These are phyloP conservation scores for Kondoa malvinella DNA, from an alignment of 768 basidiomycete genomes.

Conservation along the genomic window DNA sequence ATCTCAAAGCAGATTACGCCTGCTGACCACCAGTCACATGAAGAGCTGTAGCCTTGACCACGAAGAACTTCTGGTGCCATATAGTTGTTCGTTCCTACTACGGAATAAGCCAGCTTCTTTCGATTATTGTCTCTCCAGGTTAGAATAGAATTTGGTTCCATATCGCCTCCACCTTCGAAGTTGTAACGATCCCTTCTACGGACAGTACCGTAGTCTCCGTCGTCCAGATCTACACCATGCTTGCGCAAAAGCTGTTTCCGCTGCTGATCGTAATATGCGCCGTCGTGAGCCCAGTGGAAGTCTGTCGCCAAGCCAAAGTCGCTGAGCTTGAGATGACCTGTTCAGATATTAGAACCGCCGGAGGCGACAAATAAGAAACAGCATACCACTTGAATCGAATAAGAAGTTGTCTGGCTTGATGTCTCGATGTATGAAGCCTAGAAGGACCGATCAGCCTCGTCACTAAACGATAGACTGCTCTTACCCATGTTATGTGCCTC, in stretches of 20 bases:
- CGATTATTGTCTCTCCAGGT: constrained; percentile 92
- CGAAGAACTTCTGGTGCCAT: constrained; percentile 34
- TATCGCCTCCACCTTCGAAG: constrained; percentile 52
- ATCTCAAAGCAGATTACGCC: constrained; percentile 92
- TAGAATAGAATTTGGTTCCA: constrained; percentile 45
- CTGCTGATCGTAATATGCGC: constrained; percentile 69
- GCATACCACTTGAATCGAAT: constrained; percentile 52
- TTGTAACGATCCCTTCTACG: constrained; percentile 29
- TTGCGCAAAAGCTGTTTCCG: constrained; percentile 70
- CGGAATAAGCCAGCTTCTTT: constrained; percentile 50
- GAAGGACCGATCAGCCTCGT: constrained; percentile 28
- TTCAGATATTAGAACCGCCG: not conserved
- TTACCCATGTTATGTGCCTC: constrained; percentile 46
- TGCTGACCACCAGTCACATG: constrained; percentile 89
- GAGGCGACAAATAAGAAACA: not conserved
- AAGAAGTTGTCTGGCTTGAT: constrained; percentile 53
- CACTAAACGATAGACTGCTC: no score
- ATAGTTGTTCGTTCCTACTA: constrained; percentile 26
- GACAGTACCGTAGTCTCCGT: constrained; percentile 35
- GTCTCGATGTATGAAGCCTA: constrained; percentile 93
- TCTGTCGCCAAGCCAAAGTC: constrained; percentile 92
- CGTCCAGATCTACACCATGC: constrained; percentile 88
- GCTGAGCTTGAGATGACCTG: constrained; percentile 78
- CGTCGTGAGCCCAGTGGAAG: constrained; percentile 90
- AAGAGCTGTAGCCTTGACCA: constrained; percentile 62